Evolutionary conservation across 23 red algal genomes (phyloP).

Genomic region (Gracilariopsis chorda): DNA sequence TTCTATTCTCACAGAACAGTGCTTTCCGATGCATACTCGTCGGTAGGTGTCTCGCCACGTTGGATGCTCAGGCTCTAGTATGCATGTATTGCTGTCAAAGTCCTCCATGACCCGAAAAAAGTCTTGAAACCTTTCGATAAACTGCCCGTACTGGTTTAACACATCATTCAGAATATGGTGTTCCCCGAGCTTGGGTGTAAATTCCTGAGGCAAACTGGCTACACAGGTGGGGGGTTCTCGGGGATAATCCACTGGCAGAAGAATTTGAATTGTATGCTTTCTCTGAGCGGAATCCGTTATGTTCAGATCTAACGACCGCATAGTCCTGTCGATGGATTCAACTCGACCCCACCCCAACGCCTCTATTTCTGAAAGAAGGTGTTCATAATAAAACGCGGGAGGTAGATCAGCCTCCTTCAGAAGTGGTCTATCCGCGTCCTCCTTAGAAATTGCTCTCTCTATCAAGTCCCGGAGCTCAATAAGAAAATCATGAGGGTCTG

Average conservation of each 20-base stretch:
- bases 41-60: slow-evolving; percentile 12
- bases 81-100: slow-evolving; percentile 31
- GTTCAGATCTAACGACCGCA: slow-evolving; percentile 21
- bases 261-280: slow-evolving; percentile 13
- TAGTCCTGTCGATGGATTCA: background rate
- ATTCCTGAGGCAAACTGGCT: slow-evolving; percentile 14
- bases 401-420: background rate
- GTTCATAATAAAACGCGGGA: slow-evolving; percentile 59
- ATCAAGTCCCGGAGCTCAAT: slow-evolving; percentile 47
- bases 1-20: slow-evolving; percentile 23
- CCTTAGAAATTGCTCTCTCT: slow-evolving; percentile 1
- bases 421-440: background rate
- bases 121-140: background rate
- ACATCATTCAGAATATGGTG: background rate
- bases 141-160: background rate
- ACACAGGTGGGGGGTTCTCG: slow-evolving; percentile 5
- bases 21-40: slow-evolving; percentile 14
- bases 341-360: slow-evolving; percentile 46
- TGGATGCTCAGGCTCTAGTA: slow-evolving; percentile 57
- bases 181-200: background rate
- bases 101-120: slow-evolving; percentile 55
- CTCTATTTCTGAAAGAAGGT: slow-evolving; percentile 44
- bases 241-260: slow-evolving; percentile 27
- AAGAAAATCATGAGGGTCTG: slow-evolving; percentile 44
- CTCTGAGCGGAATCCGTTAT: slow-evolving; percentile 2